Evolutionary conservation across 2,329 filamentous ascomycete species (phyloP).

Genomic region (Exophiala phaeomuriformis): DNA sequence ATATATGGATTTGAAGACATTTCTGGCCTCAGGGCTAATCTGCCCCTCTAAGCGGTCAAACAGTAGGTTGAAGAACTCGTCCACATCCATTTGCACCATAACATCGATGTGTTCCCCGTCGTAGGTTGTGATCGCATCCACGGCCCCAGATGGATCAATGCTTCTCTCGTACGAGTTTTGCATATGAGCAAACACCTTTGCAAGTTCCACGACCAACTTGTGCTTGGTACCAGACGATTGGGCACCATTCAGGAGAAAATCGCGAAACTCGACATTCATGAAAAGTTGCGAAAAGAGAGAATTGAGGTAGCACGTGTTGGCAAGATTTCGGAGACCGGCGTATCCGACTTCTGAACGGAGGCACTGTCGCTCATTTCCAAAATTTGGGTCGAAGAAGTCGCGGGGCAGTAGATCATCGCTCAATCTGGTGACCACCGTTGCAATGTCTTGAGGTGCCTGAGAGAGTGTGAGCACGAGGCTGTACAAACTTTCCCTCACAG

Average conservation of each 20-base stretch:
- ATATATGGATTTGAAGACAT: constrained; percentile 72
- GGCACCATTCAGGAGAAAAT: constrained; percentile 62
- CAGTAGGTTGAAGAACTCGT: constrained; percentile 92
- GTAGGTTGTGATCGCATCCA: constrained; percentile 70
- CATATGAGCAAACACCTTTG: constrained; percentile 75
- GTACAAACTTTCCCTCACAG: constrained; percentile 54
- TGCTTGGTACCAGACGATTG: constrained; percentile 55
- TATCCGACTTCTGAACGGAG: constrained; percentile 73
- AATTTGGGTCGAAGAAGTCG: constrained; percentile 19
- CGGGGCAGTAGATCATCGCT: constrained; percentile 19
- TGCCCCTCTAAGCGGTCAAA: constrained; percentile 88
- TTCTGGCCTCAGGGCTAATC: constrained; percentile 63
- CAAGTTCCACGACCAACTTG: constrained; percentile 65
- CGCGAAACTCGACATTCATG: constrained; percentile 84
- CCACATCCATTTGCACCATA: constrained; percentile 91
- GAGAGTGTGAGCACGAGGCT: constrained; percentile 53
- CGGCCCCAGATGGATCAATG: constrained; percentile 65
- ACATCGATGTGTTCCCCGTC: constrained; percentile 79
- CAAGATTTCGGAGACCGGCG: constrained; percentile 82
- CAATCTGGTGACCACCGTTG: constrained; percentile 20
- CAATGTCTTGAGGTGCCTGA: constrained; percentile 45
- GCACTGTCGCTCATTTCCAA: constrained; percentile 21
- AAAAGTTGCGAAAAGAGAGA: constrained; percentile 90
- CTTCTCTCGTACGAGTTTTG: constrained; percentile 71
- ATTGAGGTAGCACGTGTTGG: constrained; percentile 96